phyloP scores from a whole-genome alignment of 352 stramenopile genomes.

The Phytopythium delawarense region DNA sequence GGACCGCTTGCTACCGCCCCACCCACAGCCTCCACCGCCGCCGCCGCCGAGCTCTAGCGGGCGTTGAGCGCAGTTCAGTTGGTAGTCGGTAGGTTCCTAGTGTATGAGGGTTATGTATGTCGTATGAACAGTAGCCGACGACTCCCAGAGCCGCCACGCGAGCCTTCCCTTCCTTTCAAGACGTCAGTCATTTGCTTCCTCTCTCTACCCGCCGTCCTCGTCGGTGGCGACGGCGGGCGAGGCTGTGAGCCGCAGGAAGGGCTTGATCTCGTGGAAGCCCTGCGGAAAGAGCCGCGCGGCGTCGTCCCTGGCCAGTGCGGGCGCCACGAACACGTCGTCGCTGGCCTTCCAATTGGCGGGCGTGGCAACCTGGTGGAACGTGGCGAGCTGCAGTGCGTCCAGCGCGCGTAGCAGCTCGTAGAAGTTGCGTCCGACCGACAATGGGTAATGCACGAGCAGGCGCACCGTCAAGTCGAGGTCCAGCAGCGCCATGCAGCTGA shows the following conservation, averaged over 20 bases:
- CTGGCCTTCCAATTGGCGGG: slow-evolving; percentile 86
- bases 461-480: slow-evolving; percentile 72
- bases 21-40: slow-evolving; percentile 1
- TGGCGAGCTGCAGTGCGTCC: slow-evolving; percentile 68
- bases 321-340: slow-evolving; percentile 84
- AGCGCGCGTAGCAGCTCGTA: slow-evolving; percentile 74
- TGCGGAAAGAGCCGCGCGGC: slow-evolving; percentile 79
- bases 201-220: neutral
- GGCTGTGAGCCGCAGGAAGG: slow-evolving; percentile 71
- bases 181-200: too few relatives aligned
- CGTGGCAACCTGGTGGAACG: slow-evolving; percentile 73
- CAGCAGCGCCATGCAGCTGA: slow-evolving; percentile 62
- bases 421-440: slow-evolving; percentile 69
- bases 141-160: neutral
- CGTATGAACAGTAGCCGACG: neutral
- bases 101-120: slow-evolving; percentile 3
- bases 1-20: slow-evolving; percentile 20
- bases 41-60: neutral
- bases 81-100: neutral
- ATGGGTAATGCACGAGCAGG: slow-evolving; percentile 61
- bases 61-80: neutral
- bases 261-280: slow-evolving; percentile 80
- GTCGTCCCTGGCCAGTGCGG: slow-evolving; percentile 49
- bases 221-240: slow-evolving; percentile 60
- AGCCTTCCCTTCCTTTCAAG: too few relatives aligned